Evolutionary conservation across 148 eudicot genomes (phyloP).

Genomic region (Rhododendron mucronatum): DNA sequence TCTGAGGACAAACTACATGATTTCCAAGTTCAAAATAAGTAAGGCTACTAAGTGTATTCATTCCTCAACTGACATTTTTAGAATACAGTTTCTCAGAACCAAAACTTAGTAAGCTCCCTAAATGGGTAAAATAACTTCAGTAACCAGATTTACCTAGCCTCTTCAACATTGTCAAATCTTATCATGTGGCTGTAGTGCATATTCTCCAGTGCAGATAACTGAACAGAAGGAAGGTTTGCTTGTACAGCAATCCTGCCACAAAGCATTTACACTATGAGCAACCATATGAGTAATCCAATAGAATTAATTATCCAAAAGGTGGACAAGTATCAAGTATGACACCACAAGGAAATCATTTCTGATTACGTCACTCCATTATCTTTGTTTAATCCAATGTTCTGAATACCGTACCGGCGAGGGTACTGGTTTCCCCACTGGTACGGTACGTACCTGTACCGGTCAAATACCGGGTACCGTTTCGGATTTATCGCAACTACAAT

Average conservation of each 20-base stretch:
- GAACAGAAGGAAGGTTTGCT: conserved; percentile 50
- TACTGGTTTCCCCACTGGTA: too few species aligned
- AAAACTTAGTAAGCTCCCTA: background rate
- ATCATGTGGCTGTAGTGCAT: conserved; percentile 96
- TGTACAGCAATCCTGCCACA: conserved; percentile 66
- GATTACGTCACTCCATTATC: background rate
- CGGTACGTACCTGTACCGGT: too few species aligned
- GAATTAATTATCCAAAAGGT: background rate
- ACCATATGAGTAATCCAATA: background rate
- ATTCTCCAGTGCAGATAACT: conserved; percentile 81
- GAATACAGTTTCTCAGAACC: background rate
- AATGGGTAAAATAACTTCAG: background rate
- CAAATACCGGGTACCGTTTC: too few species aligned
- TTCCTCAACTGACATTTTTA: background rate
- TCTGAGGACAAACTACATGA: background rate
- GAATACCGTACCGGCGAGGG: too few species aligned
- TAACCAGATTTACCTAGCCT: conserved; percentile 61
- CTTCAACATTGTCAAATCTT: conserved; percentile 78
- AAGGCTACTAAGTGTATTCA: background rate
- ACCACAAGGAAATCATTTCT: background rate
- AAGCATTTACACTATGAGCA: conserved; percentile 11
- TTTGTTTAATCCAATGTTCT: background rate
- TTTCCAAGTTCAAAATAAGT: background rate
- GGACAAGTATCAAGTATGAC: background rate
- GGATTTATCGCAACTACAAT: too few species aligned